A percentile compares a stretch with the other conserved stretches of the same genome.
These are phyloP conservation scores for Talaromyces liani DNA, from an alignment of 495 filamentous ascomycete species.

Conservation along the genomic window DNA sequence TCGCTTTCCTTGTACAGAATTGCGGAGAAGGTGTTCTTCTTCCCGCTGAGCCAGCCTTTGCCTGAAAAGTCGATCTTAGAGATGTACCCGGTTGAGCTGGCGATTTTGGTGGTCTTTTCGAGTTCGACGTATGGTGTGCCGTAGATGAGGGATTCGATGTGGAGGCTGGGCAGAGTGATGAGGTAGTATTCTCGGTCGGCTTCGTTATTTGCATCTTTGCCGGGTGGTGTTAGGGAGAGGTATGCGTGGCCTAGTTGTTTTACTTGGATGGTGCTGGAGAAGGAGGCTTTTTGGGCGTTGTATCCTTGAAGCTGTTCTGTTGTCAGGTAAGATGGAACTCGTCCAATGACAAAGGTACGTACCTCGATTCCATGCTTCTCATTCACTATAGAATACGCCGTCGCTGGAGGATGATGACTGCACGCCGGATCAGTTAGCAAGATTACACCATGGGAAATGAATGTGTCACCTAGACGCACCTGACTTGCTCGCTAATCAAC, in stretches of 20 bases:
- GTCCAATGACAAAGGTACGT: conserved; percentile 12
- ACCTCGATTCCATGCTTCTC: conserved; percentile 68
- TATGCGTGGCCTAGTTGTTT: conserved; percentile 96
- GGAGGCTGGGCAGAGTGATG: conserved; percentile 85
- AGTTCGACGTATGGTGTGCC: conserved; percentile 89
- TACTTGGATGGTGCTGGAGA: conserved; percentile 86
- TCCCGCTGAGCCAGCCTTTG: conserved; percentile 89
- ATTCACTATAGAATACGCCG: conserved; percentile 89
- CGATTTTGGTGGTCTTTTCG: conserved; percentile 73
- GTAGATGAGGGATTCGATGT: conserved; percentile 91
- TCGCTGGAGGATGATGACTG: conserved; percentile 96
- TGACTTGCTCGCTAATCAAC: conserved; percentile 75
- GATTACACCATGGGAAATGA: not conserved
- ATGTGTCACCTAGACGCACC: conserved; percentile 34
- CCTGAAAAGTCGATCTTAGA: conserved; percentile 88
- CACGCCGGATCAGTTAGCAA: conserved; percentile 10
- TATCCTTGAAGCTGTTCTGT: conserved; percentile 72
- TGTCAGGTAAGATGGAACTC: not conserved
- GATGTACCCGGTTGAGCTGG: conserved; percentile 78
- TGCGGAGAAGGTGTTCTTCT: conserved; percentile 88
- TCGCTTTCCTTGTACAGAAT: conserved; percentile 62
- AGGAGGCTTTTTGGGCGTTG: conserved; percentile 95
- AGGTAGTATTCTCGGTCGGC: conserved; percentile 63
- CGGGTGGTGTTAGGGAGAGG: conserved; percentile 59
- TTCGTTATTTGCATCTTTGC: conserved; percentile 35